A percentile compares a stretch with the other conserved stretches of the same genome.
These are phyloP conservation scores for Ajuga chamaepitys DNA, from an alignment of 257 asterid species.

Conservation along the genomic window DNA sequence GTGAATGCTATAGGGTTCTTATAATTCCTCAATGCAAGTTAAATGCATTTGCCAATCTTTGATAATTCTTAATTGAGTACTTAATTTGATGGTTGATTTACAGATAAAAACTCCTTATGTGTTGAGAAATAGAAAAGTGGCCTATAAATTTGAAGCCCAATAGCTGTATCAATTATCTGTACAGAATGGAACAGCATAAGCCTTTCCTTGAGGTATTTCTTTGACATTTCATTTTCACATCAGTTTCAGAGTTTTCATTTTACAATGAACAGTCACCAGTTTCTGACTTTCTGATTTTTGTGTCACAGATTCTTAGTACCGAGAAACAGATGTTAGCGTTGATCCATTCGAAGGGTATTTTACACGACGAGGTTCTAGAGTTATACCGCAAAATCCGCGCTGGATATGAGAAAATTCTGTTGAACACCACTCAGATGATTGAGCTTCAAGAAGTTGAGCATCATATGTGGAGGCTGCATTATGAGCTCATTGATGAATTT, in stretches of 20 bases:
- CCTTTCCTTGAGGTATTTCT: conserved; percentile 48
- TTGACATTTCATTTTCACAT: conserved; percentile 5
- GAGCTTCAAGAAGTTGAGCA: conserved; percentile 74
- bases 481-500: conserved; percentile 75
- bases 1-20: too few species aligned
- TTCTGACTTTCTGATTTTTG: conserved; percentile 7
- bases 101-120: not conserved
- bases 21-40: not conserved
- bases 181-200: conserved; percentile 34
- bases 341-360: conserved; percentile 51
- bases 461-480: conserved; percentile 82
- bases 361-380: conserved; percentile 44
- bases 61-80: not conserved
- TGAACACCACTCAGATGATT: conserved; percentile 33
- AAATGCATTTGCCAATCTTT: not conserved
- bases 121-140: conserved; percentile 17
- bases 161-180: conserved; percentile 20
- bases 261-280: not conserved
- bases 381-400: conserved; percentile 50
- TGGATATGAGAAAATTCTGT: conserved; percentile 46
- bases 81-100: conserved; percentile 2
- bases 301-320: conserved; percentile 35
- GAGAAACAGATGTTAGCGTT: conserved; percentile 60
- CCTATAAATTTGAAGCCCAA: too few species aligned
- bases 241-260: not conserved